A percentile compares a stretch with the other conserved stretches of the same genome.
Conservation (phyloP, 257 asterid genomes). For the Nicotiana tomentosiformis region DNA sequence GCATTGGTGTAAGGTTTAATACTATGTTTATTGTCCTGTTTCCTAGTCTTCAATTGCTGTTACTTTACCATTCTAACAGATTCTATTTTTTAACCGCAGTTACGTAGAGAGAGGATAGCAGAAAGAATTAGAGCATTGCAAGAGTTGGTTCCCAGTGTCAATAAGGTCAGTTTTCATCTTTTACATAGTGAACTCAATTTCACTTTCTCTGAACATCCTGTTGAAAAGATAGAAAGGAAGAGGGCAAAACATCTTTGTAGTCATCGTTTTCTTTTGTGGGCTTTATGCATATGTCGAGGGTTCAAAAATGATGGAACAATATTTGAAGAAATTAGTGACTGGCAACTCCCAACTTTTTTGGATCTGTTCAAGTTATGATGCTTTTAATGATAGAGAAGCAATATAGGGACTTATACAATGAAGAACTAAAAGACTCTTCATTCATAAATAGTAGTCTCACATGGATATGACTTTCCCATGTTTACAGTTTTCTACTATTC, state of each 20-base stretch:
- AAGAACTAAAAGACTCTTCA: background rate
- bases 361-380: background rate
- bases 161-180: constrained; percentile 54
- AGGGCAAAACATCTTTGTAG: background rate
- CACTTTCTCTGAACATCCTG: background rate
- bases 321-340: background rate
- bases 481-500: background rate
- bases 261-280: background rate
- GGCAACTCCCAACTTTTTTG: background rate
- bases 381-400: background rate
- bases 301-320: background rate
- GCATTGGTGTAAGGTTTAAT: background rate
- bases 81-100: constrained; percentile 30
- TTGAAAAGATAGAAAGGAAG: background rate
- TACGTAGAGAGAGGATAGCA: constrained; percentile 95
- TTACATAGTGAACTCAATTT: background rate
- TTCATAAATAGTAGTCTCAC: background rate
- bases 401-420: background rate
- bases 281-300: background rate
- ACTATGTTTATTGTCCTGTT: background rate
- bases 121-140: constrained; percentile 97
- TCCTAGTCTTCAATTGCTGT: background rate
- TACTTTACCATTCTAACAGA: background rate
- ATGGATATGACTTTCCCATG: background rate
- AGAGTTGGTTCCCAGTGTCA: constrained; percentile 95